Conservation (phyloP, 306 rosid species). For the Lathyrus tuberosus region DNA sequence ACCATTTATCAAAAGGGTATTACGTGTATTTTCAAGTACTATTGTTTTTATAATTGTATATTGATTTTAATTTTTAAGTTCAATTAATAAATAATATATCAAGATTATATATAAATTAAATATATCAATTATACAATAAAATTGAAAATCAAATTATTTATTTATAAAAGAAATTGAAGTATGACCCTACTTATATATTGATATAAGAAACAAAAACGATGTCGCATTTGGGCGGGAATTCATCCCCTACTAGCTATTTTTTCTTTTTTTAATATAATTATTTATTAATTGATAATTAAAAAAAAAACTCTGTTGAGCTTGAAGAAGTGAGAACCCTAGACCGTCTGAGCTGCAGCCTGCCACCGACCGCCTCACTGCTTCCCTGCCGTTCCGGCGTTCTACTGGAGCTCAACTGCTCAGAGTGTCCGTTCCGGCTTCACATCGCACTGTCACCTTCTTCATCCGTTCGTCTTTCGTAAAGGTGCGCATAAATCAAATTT, state of each 20-base stretch:
- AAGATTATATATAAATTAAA: too few species aligned
- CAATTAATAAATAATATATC: too few species aligned
- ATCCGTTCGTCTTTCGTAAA: neutral
- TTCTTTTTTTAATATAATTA: neutral
- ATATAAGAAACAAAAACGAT: neutral
- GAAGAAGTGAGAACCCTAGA: constrained; percentile 9
- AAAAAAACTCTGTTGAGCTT: neutral
- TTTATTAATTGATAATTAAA: neutral
- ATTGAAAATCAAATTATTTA: too few species aligned
- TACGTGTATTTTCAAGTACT: too few species aligned
- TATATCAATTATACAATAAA: too few species aligned
- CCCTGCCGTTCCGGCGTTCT: neutral
- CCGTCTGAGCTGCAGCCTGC: neutral
- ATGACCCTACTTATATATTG: too few species aligned
- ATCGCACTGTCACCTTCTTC: too few species aligned
- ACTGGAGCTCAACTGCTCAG: neutral
- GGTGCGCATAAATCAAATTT: neutral
- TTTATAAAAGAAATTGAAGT: too few species aligned
- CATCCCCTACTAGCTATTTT: neutral
- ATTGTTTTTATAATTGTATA: too few species aligned
- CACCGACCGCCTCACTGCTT: neutral
- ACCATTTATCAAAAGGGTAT: too few species aligned
- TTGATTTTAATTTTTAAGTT: too few species aligned
- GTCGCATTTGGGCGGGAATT: constrained; percentile 12
- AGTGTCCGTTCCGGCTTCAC: neutral